These are phyloP conservation scores for Phellopilus nigrolimitatus DNA, from an alignment of 1,284 basidiomycete genomes.

Conservation along the genomic window DNA sequence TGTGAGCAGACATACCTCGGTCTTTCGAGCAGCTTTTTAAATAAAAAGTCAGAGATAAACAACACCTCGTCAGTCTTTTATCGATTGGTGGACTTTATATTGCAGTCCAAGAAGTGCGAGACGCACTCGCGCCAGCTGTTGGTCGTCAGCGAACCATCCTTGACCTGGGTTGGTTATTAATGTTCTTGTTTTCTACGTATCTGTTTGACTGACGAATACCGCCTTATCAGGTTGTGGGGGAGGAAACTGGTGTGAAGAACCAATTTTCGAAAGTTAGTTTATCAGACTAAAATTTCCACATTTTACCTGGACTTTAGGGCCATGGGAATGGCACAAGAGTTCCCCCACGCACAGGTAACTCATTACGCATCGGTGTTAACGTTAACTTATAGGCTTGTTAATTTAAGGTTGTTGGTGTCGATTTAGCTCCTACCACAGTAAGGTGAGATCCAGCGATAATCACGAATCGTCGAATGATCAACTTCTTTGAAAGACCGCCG, in stretches of 20 bases:
- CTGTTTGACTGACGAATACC: background rate
- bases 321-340: constrained; percentile 22
- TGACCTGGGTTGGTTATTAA: constrained; percentile 19
- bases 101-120: constrained; percentile 18
- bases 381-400: no score
- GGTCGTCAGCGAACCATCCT: constrained; percentile 19
- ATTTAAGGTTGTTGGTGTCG: constrained; percentile 20
- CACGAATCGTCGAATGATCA: background rate
- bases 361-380: no score
- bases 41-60: constrained; percentile 18
- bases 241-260: constrained; percentile 18
- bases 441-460: constrained; percentile 9
- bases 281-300: background rate
- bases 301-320: constrained; percentile 14
- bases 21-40: background rate
- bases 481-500: constrained; percentile 12
- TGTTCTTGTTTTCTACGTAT: background rate
- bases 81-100: constrained; percentile 21
- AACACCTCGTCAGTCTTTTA: constrained; percentile 20
- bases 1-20: constrained; percentile 9
- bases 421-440: constrained; percentile 19
- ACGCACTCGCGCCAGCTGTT: constrained; percentile 19
- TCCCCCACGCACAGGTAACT: constrained; percentile 20
- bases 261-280: background rate
- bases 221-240: constrained; percentile 15